These are phyloP conservation scores for Leucogyrophana mollusca DNA, from an alignment of 768 basidiomycete species.

Conservation along the genomic window DNA sequence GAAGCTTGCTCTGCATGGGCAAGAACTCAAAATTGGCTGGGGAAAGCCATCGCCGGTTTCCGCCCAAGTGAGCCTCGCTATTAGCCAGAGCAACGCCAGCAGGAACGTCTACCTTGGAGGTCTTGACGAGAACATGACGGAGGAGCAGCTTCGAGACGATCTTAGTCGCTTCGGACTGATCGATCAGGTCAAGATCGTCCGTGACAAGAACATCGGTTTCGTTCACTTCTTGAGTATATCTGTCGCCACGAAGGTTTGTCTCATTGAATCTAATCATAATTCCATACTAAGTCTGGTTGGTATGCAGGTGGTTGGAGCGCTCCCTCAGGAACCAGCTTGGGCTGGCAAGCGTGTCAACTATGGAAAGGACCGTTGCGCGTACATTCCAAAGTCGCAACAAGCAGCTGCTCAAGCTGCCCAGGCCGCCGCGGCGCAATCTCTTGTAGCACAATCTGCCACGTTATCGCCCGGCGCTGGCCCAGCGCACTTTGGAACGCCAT, in stretches of 20 bases:
- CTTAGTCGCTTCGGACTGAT: conserved; percentile 91
- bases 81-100: conserved; percentile 89
- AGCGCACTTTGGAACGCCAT: conserved; percentile 34
- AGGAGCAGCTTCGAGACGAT: conserved; percentile 90
- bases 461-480: conserved; percentile 29
- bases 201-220: conserved; percentile 99
- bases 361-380: conserved; percentile 98
- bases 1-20: conserved; percentile 88
- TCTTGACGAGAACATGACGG: conserved; percentile 85
- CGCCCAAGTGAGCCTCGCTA: conserved; percentile 80
- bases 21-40: conserved; percentile 99
- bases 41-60: conserved; percentile 92
- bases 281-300: not conserved
- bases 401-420: conserved; percentile 85
- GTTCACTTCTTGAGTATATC: conserved; percentile 97
- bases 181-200: conserved; percentile 98
- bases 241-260: conserved; percentile 86
- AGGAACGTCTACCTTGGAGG: conserved; percentile 97
- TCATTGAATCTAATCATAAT: conserved; percentile 2
- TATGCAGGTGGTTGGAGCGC: conserved; percentile 82
- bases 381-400: conserved; percentile 94
- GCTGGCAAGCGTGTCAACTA: conserved; percentile 96
- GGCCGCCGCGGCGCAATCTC: conserved; percentile 78
- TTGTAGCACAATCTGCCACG: conserved; percentile 50
- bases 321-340: conserved; percentile 92